These are phyloP conservation scores for Xerocomus spinulosus DNA, from an alignment of 768 basidiomycete species.

Conservation along the genomic window DNA sequence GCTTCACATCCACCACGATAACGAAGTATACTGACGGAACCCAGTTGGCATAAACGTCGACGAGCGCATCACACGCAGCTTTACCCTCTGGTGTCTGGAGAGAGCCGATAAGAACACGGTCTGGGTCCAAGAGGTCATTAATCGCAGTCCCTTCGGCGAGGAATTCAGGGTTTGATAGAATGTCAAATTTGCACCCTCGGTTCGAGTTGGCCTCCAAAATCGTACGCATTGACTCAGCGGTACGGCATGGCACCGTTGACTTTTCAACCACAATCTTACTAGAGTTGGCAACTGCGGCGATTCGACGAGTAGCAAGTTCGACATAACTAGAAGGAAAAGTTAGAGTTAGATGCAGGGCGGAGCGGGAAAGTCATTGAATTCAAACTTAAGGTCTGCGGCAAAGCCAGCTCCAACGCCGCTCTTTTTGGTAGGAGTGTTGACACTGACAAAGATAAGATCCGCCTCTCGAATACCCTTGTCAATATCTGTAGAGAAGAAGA, in stretches of 20 bases:
- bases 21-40: conserved; percentile 62
- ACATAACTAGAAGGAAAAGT: conserved; percentile 65
- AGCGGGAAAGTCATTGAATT: conserved; percentile 14
- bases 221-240: conserved; percentile 98
- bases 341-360: conserved; percentile 5
- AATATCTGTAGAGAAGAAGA: conserved; percentile 96
- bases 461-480: conserved; percentile 91
- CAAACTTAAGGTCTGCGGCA: conserved; percentile 97
- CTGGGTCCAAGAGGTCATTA: conserved; percentile 78
- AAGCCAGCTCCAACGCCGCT: conserved; percentile 95
- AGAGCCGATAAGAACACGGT: conserved; percentile 96
- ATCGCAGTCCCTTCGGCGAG: conserved; percentile 98
- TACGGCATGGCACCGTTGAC: conserved; percentile 97
- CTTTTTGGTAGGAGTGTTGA: conserved; percentile 99
- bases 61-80: conserved; percentile 71
- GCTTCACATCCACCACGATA: not conserved
- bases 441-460: conserved; percentile 96
- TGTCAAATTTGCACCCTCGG: conserved; percentile 87
- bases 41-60: conserved; percentile 92
- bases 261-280: conserved; percentile 99
- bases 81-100: conserved; percentile 85
- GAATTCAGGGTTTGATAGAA: conserved; percentile 99
- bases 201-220: conserved; percentile 98
- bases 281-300: conserved; percentile 83
- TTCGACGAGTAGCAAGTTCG: conserved; percentile 93